A percentile compares a stretch with the other conserved stretches of the same genome.
These are phyloP conservation scores for Amborella trichopoda DNA, from an alignment of 164 flowering plant species.

Conservation along the genomic window DNA sequence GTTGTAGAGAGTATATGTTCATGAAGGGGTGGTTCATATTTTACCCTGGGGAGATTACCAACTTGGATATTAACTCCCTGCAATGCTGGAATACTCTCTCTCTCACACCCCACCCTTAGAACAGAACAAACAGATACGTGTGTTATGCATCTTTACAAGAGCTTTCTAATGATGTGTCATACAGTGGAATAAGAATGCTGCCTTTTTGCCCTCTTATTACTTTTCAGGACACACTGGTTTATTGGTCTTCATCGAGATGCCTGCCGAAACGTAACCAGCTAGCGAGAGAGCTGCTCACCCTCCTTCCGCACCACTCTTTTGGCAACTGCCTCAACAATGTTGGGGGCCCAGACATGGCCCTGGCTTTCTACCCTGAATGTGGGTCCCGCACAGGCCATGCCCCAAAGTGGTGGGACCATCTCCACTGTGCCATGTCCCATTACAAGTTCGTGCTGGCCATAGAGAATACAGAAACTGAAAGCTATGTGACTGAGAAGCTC, in stretches of 20 bases:
- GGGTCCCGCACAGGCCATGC: slow-evolving; percentile 23
- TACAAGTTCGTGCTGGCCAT: slow-evolving; percentile 96
- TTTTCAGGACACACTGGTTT: slow-evolving; percentile 72
- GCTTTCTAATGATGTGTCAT: too few species aligned
- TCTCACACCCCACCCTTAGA: too few species aligned
- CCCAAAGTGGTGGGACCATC: slow-evolving; percentile 95
- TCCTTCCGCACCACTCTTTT: slow-evolving; percentile 84
- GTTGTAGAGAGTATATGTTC: too few species aligned
- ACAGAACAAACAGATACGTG: too few species aligned
- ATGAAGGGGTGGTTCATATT: too few species aligned
- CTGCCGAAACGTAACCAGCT: slow-evolving; percentile 63
- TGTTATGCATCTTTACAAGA: too few species aligned
- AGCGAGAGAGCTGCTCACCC: slow-evolving; percentile 49
- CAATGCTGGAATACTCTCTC: too few species aligned
- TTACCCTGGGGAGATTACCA: too few species aligned
- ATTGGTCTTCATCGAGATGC: slow-evolving; percentile 99
- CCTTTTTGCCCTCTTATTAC: too few species aligned
- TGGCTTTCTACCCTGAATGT: slow-evolving; percentile 69
- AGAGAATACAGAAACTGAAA: slow-evolving; percentile 80
- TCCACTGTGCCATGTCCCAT: slow-evolving; percentile 98
- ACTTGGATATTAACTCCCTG: too few species aligned
- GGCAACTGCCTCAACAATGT: slow-evolving; percentile 98
- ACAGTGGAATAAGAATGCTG: too few species aligned
- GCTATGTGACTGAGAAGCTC: slow-evolving; percentile 95
- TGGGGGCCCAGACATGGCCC: slow-evolving; percentile 77